Evolutionary conservation across 108 stramenopile species (phyloP).

Genomic region (Cyclotella cryptica): DNA sequence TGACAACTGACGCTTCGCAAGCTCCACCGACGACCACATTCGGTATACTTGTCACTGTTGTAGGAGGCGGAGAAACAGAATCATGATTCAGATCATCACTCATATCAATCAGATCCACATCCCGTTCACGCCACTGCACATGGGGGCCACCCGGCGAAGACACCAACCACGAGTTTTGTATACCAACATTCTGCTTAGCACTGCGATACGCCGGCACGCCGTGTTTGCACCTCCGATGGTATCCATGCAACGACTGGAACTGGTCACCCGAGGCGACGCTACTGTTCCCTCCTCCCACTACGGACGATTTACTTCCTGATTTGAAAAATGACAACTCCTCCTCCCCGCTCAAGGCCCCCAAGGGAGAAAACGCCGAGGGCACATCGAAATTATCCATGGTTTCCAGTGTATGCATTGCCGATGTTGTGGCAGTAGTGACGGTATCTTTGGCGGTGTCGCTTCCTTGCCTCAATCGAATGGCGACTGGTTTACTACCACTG

Average conservation of each 20-base stretch:
- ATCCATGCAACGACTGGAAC: slow-evolving; percentile 12
- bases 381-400: slow-evolving; percentile 33
- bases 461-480: slow-evolving; percentile 2
- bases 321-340: slow-evolving; percentile 9
- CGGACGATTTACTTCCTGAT: not conserved
- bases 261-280: not conserved
- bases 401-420: slow-evolving; percentile 26
- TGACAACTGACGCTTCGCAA: not conserved
- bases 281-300: not conserved
- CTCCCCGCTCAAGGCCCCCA: slow-evolving; percentile 14
- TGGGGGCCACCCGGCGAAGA: not conserved
- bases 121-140: not conserved
- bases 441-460: slow-evolving; percentile 13
- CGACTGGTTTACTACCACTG: not conserved
- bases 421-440: slow-evolving; percentile 22
- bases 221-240: slow-evolving; percentile 12
- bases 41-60: not conserved
- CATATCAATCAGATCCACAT: slow-evolving; percentile 35
- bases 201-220: not conserved
- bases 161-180: slow-evolving; percentile 8
- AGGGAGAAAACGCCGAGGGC: slow-evolving; percentile 17
- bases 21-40: not conserved
- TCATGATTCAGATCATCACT: not conserved
- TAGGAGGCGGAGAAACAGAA: not conserved
- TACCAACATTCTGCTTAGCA: not conserved